Conservation (phyloP, 202 grass and related monocot genomes). For the Digitaria exilis region DNA sequence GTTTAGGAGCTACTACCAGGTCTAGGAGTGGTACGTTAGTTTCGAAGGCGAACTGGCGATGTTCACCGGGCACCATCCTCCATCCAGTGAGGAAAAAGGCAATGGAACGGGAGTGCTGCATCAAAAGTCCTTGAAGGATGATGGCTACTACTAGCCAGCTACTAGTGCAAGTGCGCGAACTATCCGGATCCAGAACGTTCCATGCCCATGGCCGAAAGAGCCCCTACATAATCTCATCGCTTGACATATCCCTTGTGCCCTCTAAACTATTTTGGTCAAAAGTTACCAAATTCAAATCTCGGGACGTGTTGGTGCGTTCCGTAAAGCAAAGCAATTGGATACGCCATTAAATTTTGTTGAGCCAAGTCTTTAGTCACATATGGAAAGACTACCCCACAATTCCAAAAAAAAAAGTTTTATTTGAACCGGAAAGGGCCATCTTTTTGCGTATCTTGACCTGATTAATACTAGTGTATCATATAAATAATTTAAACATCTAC, state of each 20-base stretch:
- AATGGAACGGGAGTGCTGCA: neutral
- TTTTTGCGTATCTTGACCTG: neutral
- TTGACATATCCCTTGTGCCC: neutral
- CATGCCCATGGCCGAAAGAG: constrained; percentile 36
- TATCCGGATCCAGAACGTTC: constrained; percentile 51
- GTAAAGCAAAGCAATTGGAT: neutral
- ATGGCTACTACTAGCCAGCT: neutral
- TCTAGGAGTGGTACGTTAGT: neutral
- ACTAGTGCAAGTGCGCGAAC: constrained; percentile 10
- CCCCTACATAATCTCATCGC: neutral
- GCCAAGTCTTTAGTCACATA: neutral
- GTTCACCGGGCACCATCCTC: constrained; percentile 8
- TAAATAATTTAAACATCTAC: neutral
- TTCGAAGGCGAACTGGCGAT: constrained; percentile 9
- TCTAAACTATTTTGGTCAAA: neutral
- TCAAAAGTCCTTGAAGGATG: neutral
- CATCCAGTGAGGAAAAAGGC: neutral
- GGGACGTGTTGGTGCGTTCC: neutral
- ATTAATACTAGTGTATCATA: neutral
- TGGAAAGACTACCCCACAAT: neutral
- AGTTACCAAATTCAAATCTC: neutral
- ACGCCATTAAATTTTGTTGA: neutral
- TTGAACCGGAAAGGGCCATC: too few species aligned
- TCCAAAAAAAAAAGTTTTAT: neutral
- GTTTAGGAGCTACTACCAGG: neutral